Evolutionary conservation across 345 rosid genomes (phyloP).

Genomic region (Euphorbia pulcherrima): DNA sequence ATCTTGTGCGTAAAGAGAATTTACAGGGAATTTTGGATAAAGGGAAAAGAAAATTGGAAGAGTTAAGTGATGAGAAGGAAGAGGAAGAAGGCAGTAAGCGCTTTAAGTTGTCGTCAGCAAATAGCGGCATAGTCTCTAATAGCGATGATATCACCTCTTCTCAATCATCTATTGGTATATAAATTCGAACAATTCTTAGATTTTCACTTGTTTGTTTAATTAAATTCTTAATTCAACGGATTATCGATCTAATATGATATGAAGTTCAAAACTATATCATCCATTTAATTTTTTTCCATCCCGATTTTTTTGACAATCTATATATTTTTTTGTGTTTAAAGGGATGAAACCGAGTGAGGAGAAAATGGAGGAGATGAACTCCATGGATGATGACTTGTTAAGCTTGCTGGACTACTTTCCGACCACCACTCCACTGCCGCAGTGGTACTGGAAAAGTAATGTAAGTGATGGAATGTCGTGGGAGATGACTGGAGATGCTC

Average conservation of each 20-base stretch:
- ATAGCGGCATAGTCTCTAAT: slow-evolving; percentile 13
- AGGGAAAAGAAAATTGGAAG: slow-evolving; percentile 23
- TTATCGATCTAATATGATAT: too few relatives aligned
- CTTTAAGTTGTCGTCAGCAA: slow-evolving; percentile 9
- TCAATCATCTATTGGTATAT: slow-evolving; percentile 44
- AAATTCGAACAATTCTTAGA: too few relatives aligned
- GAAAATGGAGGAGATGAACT: slow-evolving; percentile 34
- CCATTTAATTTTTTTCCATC: too few relatives aligned
- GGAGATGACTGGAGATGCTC: slow-evolving; percentile 17
- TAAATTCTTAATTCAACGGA: too few relatives aligned
- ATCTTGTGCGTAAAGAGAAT: slow-evolving; percentile 30
- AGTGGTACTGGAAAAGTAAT: slow-evolving; percentile 45
- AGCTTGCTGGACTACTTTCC: slow-evolving; percentile 70
- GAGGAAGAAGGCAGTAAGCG: slow-evolving; percentile 3
- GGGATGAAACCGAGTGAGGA: slow-evolving; percentile 35
- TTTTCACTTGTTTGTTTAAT: too few relatives aligned
- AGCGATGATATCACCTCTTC: slow-evolving; percentile 37
- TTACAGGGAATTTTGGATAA: slow-evolving; percentile 16
- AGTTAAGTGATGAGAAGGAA: slow-evolving; percentile 10
- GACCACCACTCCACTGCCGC: slow-evolving; percentile 53
- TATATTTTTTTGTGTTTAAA: not conserved
- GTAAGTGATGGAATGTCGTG: slow-evolving; percentile 21
- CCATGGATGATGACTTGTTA: slow-evolving; percentile 58
- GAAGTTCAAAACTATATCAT: too few relatives aligned
- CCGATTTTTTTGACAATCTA: too few relatives aligned